Conservation (phyloP, 176 grass and related monocot species). For the Carex pumila region DNA sequence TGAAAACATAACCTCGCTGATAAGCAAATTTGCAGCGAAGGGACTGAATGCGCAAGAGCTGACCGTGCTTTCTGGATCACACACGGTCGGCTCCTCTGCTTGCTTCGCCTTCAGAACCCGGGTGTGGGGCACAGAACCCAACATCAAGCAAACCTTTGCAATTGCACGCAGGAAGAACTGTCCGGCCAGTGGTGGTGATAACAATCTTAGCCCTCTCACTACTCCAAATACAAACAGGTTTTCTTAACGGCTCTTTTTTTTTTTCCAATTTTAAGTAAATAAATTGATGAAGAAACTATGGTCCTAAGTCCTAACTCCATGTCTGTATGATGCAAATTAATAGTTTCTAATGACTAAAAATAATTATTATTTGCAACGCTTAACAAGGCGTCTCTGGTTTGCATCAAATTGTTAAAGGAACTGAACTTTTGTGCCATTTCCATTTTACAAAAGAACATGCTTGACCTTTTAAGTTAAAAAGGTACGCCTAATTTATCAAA, state of each 20-base stretch:
- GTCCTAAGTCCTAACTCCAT: neutral
- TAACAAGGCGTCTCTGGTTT: too few relatives aligned
- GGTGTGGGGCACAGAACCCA: constrained; percentile 19
- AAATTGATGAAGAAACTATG: neutral
- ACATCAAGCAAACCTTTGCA: constrained; percentile 4
- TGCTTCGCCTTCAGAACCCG: constrained; percentile 19
- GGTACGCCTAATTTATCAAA: neutral
- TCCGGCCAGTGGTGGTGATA: constrained; percentile 19
- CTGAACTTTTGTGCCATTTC: too few relatives aligned
- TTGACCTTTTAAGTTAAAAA: neutral
- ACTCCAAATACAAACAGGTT: neutral
- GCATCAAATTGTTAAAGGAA: too few relatives aligned
- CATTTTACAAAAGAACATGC: neutral
- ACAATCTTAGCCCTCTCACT: constrained; percentile 16
- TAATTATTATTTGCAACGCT: neutral
- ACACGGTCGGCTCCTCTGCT: constrained; percentile 24
- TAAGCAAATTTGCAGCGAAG: constrained; percentile 16
- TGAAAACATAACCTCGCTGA: neutral
- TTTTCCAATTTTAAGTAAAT: neutral
- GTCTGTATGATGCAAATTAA: neutral
- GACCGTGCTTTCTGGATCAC: constrained; percentile 24
- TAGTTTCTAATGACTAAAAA: neutral
- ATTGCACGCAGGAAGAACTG: neutral
- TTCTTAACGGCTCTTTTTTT: neutral
- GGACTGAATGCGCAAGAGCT: constrained; percentile 19